These are phyloP conservation scores for Dothidotthia symphoricarpi DNA, from an alignment of 2,329 filamentous ascomycete genomes.

Conservation along the genomic window DNA sequence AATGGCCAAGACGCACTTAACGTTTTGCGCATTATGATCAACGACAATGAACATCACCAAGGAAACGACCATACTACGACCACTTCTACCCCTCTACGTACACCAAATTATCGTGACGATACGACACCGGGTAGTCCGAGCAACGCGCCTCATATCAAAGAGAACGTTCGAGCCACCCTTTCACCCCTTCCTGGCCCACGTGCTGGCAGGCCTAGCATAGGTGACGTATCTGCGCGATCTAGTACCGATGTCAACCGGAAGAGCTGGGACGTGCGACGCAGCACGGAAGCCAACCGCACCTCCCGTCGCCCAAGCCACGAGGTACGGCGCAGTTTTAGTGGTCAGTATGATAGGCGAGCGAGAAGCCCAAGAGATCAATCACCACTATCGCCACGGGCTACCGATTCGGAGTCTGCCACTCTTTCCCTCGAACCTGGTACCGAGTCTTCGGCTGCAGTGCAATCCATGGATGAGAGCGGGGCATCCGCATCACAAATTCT, in stretches of 20 bases:
- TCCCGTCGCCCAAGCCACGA: conserved; percentile 44
- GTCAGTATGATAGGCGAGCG: conserved; percentile 54
- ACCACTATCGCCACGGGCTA: conserved; percentile 51
- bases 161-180: conserved; percentile 47
- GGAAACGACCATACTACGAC: conserved; percentile 7
- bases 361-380: conserved; percentile 52
- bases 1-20: conserved; percentile 80
- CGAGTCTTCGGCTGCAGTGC: conserved; percentile 67
- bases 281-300: conserved; percentile 53
- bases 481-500: conserved; percentile 90
- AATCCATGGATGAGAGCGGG: conserved; percentile 62
- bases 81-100: conserved; percentile 13
- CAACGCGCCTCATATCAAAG: conserved; percentile 32
- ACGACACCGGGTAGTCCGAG: conserved; percentile 17
- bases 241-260: conserved; percentile 37
- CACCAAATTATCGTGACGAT: conserved; percentile 11
- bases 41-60: conserved; percentile 55
- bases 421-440: conserved; percentile 73
- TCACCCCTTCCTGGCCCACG: conserved; percentile 41
- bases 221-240: conserved; percentile 45
- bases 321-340: conserved; percentile 62
- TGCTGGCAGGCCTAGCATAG: conserved; percentile 39
- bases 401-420: conserved; percentile 70
- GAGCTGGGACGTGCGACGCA: conserved; percentile 44
- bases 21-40: conserved; percentile 70